Conservation (phyloP, 192 early-diverging fungal genomes). For the Bifiguratus adelaidae region DNA sequence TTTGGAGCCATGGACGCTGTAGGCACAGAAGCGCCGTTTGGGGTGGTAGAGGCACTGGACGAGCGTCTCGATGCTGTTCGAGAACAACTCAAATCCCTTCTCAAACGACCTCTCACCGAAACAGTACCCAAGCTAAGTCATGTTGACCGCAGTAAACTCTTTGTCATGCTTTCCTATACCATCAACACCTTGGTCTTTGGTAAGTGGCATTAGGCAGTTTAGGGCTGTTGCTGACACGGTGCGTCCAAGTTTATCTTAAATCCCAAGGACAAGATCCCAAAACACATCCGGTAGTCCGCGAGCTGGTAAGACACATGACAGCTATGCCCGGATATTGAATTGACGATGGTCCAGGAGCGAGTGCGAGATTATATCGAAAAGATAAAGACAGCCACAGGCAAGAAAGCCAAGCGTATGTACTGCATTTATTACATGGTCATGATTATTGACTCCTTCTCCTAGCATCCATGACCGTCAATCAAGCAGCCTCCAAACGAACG, state of each 20-base stretch:
- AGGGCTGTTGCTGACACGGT: not conserved
- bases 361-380: conserved; percentile 17
- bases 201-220: not conserved
- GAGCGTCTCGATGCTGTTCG: conserved; percentile 9
- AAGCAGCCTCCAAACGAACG: too few species aligned
- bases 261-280: conserved; percentile 19
- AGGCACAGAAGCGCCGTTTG: too few species aligned
- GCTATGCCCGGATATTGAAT: not conserved
- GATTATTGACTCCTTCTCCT: too few species aligned
- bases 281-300: conserved; percentile 13
- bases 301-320: conserved; percentile 6
- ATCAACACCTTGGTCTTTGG: conserved; percentile 17
- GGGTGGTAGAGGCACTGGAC: too few species aligned
- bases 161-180: conserved; percentile 13
- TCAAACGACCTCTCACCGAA: conserved; percentile 7
- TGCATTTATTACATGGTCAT: too few species aligned
- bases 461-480: too few species aligned
- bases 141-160: conserved; percentile 13
- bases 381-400: conserved; percentile 12
- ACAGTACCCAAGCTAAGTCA: conserved; percentile 6
- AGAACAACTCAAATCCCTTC: conserved; percentile 11
- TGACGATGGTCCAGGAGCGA: conserved; percentile 1
- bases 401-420: conserved; percentile 4
- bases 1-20: too few species aligned
- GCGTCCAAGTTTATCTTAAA: conserved; percentile 10